These are phyloP conservation scores for Pythium insidiosum DNA, from an alignment of 352 stramenopile species.

Conservation along the genomic window DNA sequence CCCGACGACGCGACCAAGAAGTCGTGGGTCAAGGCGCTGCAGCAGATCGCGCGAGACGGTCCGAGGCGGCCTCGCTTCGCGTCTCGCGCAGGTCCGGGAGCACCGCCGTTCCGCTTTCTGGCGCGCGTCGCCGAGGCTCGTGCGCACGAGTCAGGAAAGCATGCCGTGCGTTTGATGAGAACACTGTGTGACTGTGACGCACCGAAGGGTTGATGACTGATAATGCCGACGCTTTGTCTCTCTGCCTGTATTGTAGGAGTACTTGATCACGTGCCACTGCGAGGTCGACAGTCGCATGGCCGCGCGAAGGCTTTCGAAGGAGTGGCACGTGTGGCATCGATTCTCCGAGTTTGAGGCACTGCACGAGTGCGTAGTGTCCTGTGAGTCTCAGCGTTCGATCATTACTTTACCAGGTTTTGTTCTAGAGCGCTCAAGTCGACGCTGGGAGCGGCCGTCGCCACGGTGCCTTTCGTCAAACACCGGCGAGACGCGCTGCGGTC, in stretches of 20 bases:
- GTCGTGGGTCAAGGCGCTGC: conserved; percentile 36
- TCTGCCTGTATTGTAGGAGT: conserved; percentile 24
- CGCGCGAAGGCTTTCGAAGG: conserved; percentile 35
- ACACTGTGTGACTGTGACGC: background rate
- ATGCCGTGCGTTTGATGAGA: conserved; percentile 27
- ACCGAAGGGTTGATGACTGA: background rate
- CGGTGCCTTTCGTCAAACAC: conserved; percentile 44
- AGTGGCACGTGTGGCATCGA: conserved; percentile 57
- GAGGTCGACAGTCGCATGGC: conserved; percentile 43
- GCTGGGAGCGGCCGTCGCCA: conserved; percentile 31
- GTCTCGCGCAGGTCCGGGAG: conserved; percentile 27
- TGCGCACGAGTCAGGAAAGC: conserved; percentile 28
- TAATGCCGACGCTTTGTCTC: background rate
- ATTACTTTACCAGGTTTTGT: no score
- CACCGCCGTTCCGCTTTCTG: conserved; percentile 16
- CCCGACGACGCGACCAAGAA: conserved; percentile 41
- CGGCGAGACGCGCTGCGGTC: conserved; percentile 40
- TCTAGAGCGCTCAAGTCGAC: conserved; percentile 28
- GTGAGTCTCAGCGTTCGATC: background rate
- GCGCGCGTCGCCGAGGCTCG: conserved; percentile 18
- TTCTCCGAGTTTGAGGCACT: conserved; percentile 60
- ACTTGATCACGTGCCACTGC: conserved; percentile 52
- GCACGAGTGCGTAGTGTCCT: conserved; percentile 22
- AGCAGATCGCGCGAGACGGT: conserved; percentile 32
- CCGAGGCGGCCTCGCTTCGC: conserved; percentile 32